phyloP scores from a whole-genome alignment of 2,329 filamentous ascomycete genomes.

The Thyridium curvatum region DNA sequence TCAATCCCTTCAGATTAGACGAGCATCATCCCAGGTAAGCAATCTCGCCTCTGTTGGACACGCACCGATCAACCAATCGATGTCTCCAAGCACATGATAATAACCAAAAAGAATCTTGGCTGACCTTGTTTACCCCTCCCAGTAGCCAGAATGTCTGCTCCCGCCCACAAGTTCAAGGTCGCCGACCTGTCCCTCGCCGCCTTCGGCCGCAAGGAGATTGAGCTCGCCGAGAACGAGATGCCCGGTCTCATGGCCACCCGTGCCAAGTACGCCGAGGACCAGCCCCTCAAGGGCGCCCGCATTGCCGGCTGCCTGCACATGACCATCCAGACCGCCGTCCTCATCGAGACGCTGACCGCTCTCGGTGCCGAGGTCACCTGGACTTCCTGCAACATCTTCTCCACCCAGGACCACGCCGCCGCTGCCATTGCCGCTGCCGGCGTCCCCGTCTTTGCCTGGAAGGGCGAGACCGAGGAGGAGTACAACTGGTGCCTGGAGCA shows the following conservation, averaged over 20 bases:
- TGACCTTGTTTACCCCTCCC: background rate
- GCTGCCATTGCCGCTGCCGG: slow-evolving; percentile 92
- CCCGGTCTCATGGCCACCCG: slow-evolving; percentile 96
- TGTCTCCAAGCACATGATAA: no score
- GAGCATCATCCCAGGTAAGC: no score
- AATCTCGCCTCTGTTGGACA: no score
- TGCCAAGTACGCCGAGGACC: slow-evolving; percentile 82
- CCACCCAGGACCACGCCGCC: slow-evolving; percentile 96
- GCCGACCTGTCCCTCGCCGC: slow-evolving; percentile 95
- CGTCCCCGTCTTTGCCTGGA: slow-evolving; percentile 76
- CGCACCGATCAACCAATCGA: no score
- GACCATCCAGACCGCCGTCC: slow-evolving; percentile 99
- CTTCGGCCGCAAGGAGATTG: slow-evolving; percentile 98
- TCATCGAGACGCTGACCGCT: slow-evolving; percentile 93
- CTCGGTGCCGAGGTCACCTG: slow-evolving; percentile 98
- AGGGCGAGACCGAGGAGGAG: slow-evolving; percentile 97
- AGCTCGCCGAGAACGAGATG: slow-evolving; percentile 95
- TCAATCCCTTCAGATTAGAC: no score
- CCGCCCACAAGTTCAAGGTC: slow-evolving; percentile 95
- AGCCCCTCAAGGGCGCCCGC: slow-evolving; percentile 89
- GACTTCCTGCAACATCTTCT: slow-evolving; percentile 99
- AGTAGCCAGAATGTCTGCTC: slow-evolving; percentile 56
- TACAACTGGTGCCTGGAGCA: slow-evolving; percentile 99
- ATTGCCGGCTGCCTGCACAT: slow-evolving; percentile 99
- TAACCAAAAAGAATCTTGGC: slow-evolving; percentile 7